Evolutionary conservation across 805 yeast species (phyloP).

Genomic region (Kodamaea sagamina): DNA sequence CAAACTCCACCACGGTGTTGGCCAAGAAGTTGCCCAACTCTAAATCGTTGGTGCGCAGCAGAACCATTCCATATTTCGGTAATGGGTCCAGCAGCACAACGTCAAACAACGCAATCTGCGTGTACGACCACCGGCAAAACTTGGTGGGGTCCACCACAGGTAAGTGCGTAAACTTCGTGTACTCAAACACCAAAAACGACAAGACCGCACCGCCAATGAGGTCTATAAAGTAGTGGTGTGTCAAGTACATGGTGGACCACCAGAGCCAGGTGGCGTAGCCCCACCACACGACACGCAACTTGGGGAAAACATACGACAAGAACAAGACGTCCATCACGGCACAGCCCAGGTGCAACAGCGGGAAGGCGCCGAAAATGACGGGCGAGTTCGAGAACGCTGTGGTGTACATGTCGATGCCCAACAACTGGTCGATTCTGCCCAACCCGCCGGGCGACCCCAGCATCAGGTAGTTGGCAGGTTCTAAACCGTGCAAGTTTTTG

Average conservation of each 20-base stretch:
- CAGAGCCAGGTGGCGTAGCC: constrained; percentile 89
- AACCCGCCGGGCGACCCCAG: constrained; percentile 95
- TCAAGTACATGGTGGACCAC: constrained; percentile 98
- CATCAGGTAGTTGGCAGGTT: constrained; percentile 90
- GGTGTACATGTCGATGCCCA: constrained; percentile 83
- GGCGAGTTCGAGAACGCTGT: constrained; percentile 83
- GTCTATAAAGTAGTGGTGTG: constrained; percentile 95
- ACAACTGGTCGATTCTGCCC: constrained; percentile 75
- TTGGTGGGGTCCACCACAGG: constrained; percentile 57
- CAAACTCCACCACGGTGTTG: constrained; percentile 16
- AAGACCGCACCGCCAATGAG: constrained; percentile 92
- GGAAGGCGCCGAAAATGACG: constrained; percentile 88
- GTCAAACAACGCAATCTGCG: constrained; percentile 31
- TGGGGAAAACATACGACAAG: constrained; percentile 80
- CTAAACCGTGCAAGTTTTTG: constrained; percentile 76
- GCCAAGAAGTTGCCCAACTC: constrained; percentile 10
- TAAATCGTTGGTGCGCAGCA: background rate
- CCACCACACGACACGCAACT: constrained; percentile 61
- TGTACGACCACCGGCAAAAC: constrained; percentile 73
- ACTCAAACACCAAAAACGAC: constrained; percentile 66
- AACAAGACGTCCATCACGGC: constrained; percentile 93
- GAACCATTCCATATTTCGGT: constrained; percentile 9
- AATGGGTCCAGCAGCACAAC: constrained; percentile 36
- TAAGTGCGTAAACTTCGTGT: constrained; percentile 65
- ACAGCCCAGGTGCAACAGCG: constrained; percentile 88